Evolutionary conservation across 2,329 filamentous ascomycete genomes (phyloP), one percentile per base, ranked within the genome.

Genomic region (Phaeosphaeria sp.): DNA sequence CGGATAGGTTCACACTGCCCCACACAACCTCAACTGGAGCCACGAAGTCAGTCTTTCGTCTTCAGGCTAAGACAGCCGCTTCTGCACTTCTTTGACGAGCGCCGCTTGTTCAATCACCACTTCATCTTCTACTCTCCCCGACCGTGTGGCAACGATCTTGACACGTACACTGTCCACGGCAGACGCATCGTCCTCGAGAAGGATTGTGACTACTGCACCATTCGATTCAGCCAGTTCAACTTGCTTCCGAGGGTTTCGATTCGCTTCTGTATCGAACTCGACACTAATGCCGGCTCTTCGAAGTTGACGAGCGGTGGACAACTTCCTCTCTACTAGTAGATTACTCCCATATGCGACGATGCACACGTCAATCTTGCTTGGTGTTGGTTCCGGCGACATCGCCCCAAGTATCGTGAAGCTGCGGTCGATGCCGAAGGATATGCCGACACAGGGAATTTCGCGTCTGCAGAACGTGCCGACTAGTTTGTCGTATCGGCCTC

Each of bases 391-490:
- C 57, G 85, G 86, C 77, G 91, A 83, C 49, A 87, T 83, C n/a
- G 91, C 88, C 76, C 94, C 92, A 59, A 88, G 91, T 69, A 96
- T 92, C 63, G 89, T 91, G 79, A 95, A 95, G 71, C 97, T 96
- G 65, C 92, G 88, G 77, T 96, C 92, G 46, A 96, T 91, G 56
- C 93, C 92, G 74, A 96, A 96, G 1, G 92, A 96, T 65, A 95
- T 89, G 62, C 91, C 90, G 6, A 93, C 89, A 65, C 90, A 93
- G n/a, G 91, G 92, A 49, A 96, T 91, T 74, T 92, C 87, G 79
- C 92, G 92, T 66, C 87, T 88, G 51, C 86, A 88, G 82, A 95
- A 96, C 91, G 95, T 96, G 78, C 90, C 89, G 15, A 96, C 92
- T 6, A 96, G 85, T 71, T 93, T 90, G 77, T 96, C 92, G 77